Evolutionary conservation across 352 stramenopile genomes (phyloP).

Genomic region (Phytophthora ramorum): DNA sequence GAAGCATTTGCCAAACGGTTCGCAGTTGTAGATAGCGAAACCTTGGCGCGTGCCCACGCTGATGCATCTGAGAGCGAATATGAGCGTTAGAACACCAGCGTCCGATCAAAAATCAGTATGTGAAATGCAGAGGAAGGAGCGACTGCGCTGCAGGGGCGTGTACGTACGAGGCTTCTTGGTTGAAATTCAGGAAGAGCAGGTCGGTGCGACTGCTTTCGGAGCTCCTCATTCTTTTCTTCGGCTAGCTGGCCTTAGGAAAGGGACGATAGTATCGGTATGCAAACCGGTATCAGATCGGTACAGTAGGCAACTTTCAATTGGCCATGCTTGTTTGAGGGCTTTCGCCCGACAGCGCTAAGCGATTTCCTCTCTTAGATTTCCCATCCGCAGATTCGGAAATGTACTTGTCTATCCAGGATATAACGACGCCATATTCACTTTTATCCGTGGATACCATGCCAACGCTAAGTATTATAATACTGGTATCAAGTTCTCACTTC

Average conservation of each 20-base stretch:
- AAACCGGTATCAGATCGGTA: neutral
- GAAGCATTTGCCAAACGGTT: constrained; percentile 92
- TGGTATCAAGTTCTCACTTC: neutral
- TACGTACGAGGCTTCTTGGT: constrained; percentile 91
- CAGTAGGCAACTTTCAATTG: too few relatives aligned
- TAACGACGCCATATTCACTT: neutral
- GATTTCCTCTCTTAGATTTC: neutral
- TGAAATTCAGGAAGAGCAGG: constrained; percentile 92
- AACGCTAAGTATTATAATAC: neutral
- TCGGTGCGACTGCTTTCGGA: constrained; percentile 54
- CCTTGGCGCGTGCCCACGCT: constrained; percentile 88
- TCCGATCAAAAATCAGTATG: neutral
- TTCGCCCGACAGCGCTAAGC: too few relatives aligned
- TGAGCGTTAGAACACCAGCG: neutral
- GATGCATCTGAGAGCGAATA: constrained; percentile 74
- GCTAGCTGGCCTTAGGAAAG: neutral
- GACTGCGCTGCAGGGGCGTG: neutral
- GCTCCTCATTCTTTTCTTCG: constrained; percentile 44
- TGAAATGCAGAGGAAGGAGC: neutral
- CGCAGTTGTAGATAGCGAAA: constrained; percentile 93
- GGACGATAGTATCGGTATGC: neutral
- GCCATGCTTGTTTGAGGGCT: too few relatives aligned
- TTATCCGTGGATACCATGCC: neutral
- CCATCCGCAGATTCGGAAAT: neutral
- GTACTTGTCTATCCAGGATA: neutral